Conservation (phyloP, 75 land plant species). For the Sequoia sempervirens region DNA sequence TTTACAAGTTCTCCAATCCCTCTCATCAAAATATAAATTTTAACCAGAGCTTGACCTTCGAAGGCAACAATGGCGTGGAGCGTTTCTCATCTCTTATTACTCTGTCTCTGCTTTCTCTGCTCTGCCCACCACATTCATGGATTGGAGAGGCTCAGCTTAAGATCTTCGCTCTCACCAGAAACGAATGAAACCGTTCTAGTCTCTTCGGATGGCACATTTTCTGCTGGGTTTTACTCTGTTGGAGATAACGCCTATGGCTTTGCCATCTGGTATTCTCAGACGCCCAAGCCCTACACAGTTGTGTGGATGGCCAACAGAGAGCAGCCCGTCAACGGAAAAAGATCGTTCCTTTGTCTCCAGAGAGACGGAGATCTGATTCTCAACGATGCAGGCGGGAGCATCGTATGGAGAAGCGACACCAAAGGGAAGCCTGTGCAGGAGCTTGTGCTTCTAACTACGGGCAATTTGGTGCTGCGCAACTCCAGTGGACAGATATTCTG, state of each 20-base stretch:
- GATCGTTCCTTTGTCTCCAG: constrained; percentile 23
- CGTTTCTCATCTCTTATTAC: too few species aligned
- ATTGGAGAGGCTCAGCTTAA: background rate
- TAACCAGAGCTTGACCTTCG: too few species aligned
- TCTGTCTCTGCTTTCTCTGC: too few species aligned
- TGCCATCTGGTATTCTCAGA: constrained; percentile 42
- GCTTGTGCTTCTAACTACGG: constrained; percentile 28
- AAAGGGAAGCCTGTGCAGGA: constrained; percentile 4
- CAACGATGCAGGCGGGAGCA: constrained; percentile 26
- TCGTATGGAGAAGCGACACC: constrained; percentile 32
- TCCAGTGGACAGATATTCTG: background rate
- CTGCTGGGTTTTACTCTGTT: constrained; percentile 33
- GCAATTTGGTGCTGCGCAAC: constrained; percentile 48
- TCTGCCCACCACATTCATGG: too few species aligned
- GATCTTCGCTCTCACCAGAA: background rate
- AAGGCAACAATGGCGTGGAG: too few species aligned
- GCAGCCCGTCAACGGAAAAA: constrained; percentile 34
- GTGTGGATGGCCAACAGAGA: constrained; percentile 58
- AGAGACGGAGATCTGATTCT: constrained; percentile 29
- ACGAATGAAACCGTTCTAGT: background rate
- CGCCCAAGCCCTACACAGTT: constrained; percentile 15
- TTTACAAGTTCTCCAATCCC: too few species aligned
- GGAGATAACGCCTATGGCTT: constrained; percentile 38
- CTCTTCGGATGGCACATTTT: constrained; percentile 29
- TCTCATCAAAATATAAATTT: too few species aligned